Base-by-base conservation (phyloP, 1,284 basidiomycete genomes). In the Omphalotus olearius region DNA sequence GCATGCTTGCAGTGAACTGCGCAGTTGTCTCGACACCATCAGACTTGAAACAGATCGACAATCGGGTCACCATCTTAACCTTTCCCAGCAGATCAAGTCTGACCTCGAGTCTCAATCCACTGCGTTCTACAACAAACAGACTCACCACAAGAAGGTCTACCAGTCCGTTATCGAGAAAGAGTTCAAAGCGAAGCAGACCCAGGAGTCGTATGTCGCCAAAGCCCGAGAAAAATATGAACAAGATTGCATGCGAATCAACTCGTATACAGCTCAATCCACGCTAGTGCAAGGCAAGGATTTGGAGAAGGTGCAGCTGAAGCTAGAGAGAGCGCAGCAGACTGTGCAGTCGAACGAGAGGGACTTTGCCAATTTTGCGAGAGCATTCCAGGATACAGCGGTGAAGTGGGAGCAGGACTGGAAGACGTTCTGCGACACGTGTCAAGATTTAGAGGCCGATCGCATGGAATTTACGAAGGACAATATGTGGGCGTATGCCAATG, bases 371-470 rank as follows among this genome's bases (percentile, higher is more conserved):
- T 96, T 93, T 67, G 83, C 92, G 7, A 81, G 82, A 51, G 88
- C 86, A 0, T 71, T 98, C 47, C 82, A 85, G 58, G 88, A 92
- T 52, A 97, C 93, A 17, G 81, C 80, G 43, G 74, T 73, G 53
- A 89, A 90, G 64, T 99, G 96, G 96, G 94, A 98, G 65, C 76
- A 80, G 52, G 89, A 93, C 57, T 99, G 96, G 96, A 97, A 93
- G 68, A 71, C 72, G 5, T 97, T 94, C 68, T 94, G 92, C 64
- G 94, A 98, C 73, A 83, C 83, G 51, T 94, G 91, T 59, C 97
- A 99, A 70, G 96, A 99, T 70, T 68, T 97, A 43, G 96, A 99
- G 66, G 95, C 98, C 63, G 89, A 96, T 56, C 80, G 97, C 13
- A 73, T 97, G 64, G 92, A 94, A 57, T 92, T 97, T 64, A 86